Evolutionary conservation across 2,329 filamentous ascomycete genomes (phyloP).

Genomic region (Xylaria multiplex): DNA sequence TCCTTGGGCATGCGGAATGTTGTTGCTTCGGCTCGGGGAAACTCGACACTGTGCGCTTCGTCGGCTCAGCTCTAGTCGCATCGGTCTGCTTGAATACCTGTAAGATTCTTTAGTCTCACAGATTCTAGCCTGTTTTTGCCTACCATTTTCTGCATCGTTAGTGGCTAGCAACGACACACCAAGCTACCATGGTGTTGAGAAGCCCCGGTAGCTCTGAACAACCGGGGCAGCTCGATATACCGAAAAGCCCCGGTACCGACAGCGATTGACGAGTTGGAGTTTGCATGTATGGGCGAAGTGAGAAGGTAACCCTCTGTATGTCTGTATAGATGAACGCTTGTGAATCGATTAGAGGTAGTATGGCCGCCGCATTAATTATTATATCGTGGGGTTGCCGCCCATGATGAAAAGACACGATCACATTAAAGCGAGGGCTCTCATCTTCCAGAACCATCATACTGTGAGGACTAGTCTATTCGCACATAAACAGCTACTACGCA

Average conservation of each 20-base stretch:
- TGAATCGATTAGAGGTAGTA: neutral
- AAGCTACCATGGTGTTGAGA: constrained; percentile 10
- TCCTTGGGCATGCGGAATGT: neutral
- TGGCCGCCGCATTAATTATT: constrained; percentile 9
- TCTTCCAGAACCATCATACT: neutral
- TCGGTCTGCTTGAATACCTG: neutral
- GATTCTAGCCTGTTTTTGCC: neutral
- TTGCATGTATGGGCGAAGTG: neutral
- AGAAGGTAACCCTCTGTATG: neutral
- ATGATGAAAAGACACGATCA: neutral
- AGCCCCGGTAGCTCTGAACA: constrained; percentile 10
- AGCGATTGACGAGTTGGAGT: neutral
- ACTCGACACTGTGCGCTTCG: constrained; percentile 13
- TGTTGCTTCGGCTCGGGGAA: constrained; percentile 22
- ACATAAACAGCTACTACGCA: neutral
- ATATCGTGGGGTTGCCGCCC: constrained; percentile 1
- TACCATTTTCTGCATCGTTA: neutral
- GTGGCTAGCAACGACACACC: neutral
- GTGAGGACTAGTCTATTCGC: neutral
- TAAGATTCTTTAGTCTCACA: neutral
- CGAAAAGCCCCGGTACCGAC: constrained; percentile 6
- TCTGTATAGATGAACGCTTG: neutral
- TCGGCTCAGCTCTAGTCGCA: constrained; percentile 4
- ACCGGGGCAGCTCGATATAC: neutral
- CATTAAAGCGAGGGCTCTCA: neutral